Conservation (phyloP, 257 asterid genomes). For the Nicotiana tomentosiformis region DNA sequence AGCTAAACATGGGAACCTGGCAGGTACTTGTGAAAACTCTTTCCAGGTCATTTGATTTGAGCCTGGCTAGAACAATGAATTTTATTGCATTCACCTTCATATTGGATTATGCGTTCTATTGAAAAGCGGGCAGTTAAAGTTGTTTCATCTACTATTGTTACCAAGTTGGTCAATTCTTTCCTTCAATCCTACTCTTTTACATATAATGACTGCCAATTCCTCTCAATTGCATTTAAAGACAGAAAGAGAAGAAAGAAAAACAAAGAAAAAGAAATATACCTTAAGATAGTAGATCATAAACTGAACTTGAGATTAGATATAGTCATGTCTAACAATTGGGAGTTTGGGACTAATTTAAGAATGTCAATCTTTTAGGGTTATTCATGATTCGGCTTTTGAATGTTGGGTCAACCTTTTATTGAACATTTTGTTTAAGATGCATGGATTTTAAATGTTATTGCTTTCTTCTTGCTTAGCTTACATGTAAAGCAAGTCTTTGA, state of each 20-base stretch:
- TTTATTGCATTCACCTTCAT: background rate
- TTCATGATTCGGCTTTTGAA: background rate
- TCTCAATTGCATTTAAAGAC: background rate
- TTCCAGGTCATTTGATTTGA: background rate
- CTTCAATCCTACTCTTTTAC: background rate
- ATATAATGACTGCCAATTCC: background rate
- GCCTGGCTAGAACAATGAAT: background rate
- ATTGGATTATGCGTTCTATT: background rate
- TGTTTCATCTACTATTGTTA: background rate
- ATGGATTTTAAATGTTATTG: background rate
- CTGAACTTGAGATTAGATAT: background rate
- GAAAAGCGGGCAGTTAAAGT: background rate
- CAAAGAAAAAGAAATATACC: background rate
- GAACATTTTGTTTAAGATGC: background rate
- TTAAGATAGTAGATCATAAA: background rate
- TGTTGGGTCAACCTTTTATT: background rate
- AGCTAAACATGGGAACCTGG: slow-evolving; percentile 96
- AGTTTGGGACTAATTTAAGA: background rate
- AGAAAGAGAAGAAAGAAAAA: background rate
- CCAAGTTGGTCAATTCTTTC: background rate
- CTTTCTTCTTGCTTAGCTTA: background rate
- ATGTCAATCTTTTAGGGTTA: background rate
- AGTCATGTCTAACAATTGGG: too few species aligned
- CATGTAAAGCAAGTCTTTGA: background rate
- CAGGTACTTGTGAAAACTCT: slow-evolving; percentile 48